phyloP scores from a whole-genome alignment of 805 yeast genomes.

The Candida vaughaniae region DNA sequence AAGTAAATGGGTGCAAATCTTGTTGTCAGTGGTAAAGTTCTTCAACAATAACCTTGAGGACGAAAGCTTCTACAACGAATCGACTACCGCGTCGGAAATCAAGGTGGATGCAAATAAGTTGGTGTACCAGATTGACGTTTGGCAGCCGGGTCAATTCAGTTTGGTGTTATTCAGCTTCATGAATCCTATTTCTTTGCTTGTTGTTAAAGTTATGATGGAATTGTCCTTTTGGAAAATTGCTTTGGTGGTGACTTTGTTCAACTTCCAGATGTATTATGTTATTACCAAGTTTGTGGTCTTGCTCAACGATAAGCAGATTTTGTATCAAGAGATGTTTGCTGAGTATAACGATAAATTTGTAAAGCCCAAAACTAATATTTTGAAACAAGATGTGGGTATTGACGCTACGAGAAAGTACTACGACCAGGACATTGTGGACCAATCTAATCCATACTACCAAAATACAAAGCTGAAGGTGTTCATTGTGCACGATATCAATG shows the following conservation, averaged over 20 bases:
- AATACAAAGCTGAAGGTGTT: slow-evolving; percentile 41
- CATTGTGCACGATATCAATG: slow-evolving; percentile 50
- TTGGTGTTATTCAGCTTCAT: slow-evolving; percentile 51
- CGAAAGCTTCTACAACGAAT: slow-evolving; percentile 21
- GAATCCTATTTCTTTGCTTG: slow-evolving; percentile 55
- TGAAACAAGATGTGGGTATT: slow-evolving; percentile 57
- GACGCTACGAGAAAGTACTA: slow-evolving; percentile 49
- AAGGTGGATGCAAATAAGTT: slow-evolving; percentile 24
- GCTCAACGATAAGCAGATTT: slow-evolving; percentile 56
- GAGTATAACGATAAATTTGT: slow-evolving; percentile 67
- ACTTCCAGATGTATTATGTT: slow-evolving; percentile 33
- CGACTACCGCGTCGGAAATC: slow-evolving; percentile 14
- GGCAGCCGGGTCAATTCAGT: slow-evolving; percentile 66
- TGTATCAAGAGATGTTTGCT: slow-evolving; percentile 57
- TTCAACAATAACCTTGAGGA: slow-evolving; percentile 10
- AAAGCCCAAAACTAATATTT: slow-evolving; percentile 52
- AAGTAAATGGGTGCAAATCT: neutral
- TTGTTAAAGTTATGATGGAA: slow-evolving; percentile 34
- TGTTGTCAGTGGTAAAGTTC: neutral
- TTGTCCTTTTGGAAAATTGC: slow-evolving; percentile 31
- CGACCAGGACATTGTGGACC: slow-evolving; percentile 13
- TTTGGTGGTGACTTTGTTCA: slow-evolving; percentile 20
- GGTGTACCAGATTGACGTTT: slow-evolving; percentile 58
- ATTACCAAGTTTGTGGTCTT: slow-evolving; percentile 48
- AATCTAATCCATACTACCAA: slow-evolving; percentile 27